phyloP scores from a whole-genome alignment of 1,139 yeast species.

The Yamadazyma atlantica region DNA sequence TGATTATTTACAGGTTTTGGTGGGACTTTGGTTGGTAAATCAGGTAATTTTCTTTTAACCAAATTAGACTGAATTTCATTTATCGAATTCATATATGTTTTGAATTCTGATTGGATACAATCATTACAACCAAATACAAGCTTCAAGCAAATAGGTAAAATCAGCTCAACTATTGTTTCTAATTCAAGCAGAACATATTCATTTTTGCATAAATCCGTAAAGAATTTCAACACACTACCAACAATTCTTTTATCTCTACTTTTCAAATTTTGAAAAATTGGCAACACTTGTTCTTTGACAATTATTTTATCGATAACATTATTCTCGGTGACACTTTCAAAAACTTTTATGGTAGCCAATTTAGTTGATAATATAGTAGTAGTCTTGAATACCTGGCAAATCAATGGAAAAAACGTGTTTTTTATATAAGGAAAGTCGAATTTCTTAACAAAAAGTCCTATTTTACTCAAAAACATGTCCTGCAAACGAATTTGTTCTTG shows the following conservation, averaged over 20 bases:
- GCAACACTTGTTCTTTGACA: conserved; percentile 74
- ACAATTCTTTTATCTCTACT: conserved; percentile 74
- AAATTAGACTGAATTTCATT: conserved; percentile 30
- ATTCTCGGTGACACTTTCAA: conserved; percentile 55
- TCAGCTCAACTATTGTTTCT: conserved; percentile 36
- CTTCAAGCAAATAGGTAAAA: conserved; percentile 38
- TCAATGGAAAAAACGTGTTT: conserved; percentile 67
- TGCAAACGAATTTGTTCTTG: conserved; percentile 49
- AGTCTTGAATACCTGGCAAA: conserved; percentile 72
- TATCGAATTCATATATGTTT: conserved; percentile 26
- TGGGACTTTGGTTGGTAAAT: conserved; percentile 21
- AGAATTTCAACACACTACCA: conserved; percentile 53
- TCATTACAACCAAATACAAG: conserved; percentile 44
- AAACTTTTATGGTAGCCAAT: conserved; percentile 63
- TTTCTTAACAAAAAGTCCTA: conserved; percentile 43
- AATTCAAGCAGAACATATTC: conserved; percentile 37
- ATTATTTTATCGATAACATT: conserved; percentile 71
- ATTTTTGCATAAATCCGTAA: conserved; percentile 41
- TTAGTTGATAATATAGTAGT: conserved; percentile 83
- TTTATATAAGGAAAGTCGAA: conserved; percentile 75
- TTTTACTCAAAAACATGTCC: conserved; percentile 51
- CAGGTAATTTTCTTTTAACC: conserved; percentile 28
- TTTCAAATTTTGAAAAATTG: conserved; percentile 70
- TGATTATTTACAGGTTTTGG: conserved; percentile 9
- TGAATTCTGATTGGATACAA: conserved; percentile 38